These are phyloP conservation scores for Chlorophyllum brunneum DNA, from an alignment of 768 basidiomycete species.

Conservation along the genomic window DNA sequence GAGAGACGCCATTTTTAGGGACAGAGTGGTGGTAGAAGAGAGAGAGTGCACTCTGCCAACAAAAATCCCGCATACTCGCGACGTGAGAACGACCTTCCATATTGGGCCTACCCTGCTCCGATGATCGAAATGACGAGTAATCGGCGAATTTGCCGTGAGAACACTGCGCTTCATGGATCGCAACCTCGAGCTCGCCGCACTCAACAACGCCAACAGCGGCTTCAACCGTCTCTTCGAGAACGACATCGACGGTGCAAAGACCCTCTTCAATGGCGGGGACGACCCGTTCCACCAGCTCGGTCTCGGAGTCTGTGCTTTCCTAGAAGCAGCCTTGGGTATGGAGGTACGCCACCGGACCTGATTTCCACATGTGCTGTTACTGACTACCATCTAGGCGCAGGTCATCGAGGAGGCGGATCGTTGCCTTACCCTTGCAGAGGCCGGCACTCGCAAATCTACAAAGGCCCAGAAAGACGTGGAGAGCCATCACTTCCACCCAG, in stretches of 20 bases:
- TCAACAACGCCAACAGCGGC: slow-evolving; percentile 42
- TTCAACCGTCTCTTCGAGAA: slow-evolving; percentile 72
- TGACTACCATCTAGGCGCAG: slow-evolving; percentile 34
- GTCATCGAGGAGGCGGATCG: slow-evolving; percentile 61
- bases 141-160: slow-evolving; percentile 11
- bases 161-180: slow-evolving; percentile 18
- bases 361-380: background rate
- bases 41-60: too few relatives aligned
- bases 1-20: slow-evolving; percentile 30
- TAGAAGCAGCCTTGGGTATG: slow-evolving; percentile 80
- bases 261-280: slow-evolving; percentile 43
- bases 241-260: slow-evolving; percentile 51
- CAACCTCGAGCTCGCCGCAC: slow-evolving; percentile 20
- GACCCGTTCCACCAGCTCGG: slow-evolving; percentile 76
- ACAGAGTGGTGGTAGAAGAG: slow-evolving; percentile 2
- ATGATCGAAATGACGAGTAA: too few relatives aligned
- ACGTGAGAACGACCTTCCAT: too few relatives aligned
- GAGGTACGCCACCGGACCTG: slow-evolving; percentile 47
- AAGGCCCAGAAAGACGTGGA: slow-evolving; percentile 26
- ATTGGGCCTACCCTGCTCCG: too few relatives aligned
- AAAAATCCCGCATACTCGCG: too few relatives aligned
- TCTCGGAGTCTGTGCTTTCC: slow-evolving; percentile 65
- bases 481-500: slow-evolving; percentile 48
- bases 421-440: slow-evolving; percentile 55
- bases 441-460: slow-evolving; percentile 51